Evolutionary conservation across 2,329 filamentous ascomycete species (phyloP), one percentile per base, ranked within the genome.

Genomic region (Trichophyton benhamiae): DNA sequence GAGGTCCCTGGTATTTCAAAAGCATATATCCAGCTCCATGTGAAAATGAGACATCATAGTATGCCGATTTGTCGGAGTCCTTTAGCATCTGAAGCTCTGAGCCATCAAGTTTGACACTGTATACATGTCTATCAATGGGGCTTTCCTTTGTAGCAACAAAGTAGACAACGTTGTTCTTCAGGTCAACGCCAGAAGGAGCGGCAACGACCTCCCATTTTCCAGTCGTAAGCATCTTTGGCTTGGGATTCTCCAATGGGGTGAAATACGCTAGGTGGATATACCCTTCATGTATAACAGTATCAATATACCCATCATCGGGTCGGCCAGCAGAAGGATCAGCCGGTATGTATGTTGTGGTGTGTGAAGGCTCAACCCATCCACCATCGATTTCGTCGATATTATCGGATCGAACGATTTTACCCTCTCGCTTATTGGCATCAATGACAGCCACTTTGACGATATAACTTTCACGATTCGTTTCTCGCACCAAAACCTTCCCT

Each of bases 261-360:
- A 96, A 99, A 75, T 97, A 97, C 0, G 88, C 94, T 58, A 99
- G 78, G 68, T 99, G 94, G 67, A 97, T 89, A 67, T 88, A 89
- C 61, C 91, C 87, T 20, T 95, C 83, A 69, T 95, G 80, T 61
- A 97, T 87, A 63, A 97, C 79, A 0, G 88, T 91, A 73, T 99
- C 94, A 64, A 99, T 86, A 69, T 99, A 99, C 22, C 94, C 94
- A 72, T 96, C 91, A 3, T 92, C 75, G 1, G 83, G 79, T 22
- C 91, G 85, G 13, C 88, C 89, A 64, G 88, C 89, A 9, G 76
- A 73, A 22, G 87, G 82, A 71, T 96, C 89, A 2, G 90, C 88
- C 1, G 94, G 94, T 62, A 99, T 86, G 70, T 87, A 97, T 13
- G 79, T 85, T 2, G 91, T 96, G 48, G 87, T 83, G 68, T 96